A percentile compares a stretch with the other conserved stretches of the same genome.
These are phyloP conservation scores for Samsoniella hepiali DNA, from an alignment of 2,329 filamentous ascomycete genomes.

Conservation along the genomic window DNA sequence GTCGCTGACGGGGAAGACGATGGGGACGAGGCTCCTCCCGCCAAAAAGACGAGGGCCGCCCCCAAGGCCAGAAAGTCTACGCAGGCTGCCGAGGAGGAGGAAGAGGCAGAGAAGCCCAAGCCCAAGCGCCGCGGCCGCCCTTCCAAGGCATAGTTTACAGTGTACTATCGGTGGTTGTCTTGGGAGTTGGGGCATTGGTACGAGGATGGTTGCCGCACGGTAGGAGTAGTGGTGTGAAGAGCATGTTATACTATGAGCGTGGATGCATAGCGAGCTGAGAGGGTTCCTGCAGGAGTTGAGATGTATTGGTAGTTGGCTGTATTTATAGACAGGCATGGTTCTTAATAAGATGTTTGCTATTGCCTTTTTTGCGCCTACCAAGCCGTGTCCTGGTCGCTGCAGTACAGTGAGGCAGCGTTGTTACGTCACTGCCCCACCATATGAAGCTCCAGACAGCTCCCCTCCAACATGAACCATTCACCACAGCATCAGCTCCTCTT, in stretches of 20 bases:
- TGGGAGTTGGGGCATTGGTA: background rate
- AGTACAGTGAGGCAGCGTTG: background rate
- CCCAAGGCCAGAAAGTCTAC: conserved; percentile 22
- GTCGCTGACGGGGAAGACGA: conserved; percentile 20
- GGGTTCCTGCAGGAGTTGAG: background rate
- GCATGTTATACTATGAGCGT: background rate
- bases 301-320: background rate
- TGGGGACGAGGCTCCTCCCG: conserved; percentile 23
- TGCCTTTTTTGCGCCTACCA: background rate
- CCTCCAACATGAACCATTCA: background rate
- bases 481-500: background rate
- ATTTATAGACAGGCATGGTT: background rate
- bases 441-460: background rate
- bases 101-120: conserved; percentile 29
- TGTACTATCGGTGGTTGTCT: background rate
- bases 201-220: background rate
- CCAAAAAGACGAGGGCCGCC: conserved; percentile 20
- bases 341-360: background rate
- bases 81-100: conserved; percentile 24
- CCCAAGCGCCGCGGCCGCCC: conserved; percentile 32
- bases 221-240: background rate
- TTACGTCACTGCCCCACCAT: conserved; percentile 20
- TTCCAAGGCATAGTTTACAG: conserved; percentile 24
- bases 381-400: background rate
- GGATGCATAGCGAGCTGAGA: background rate